Conservation (phyloP, 2,329 filamentous ascomycete species). For the Myrmaecium sp. region DNA sequence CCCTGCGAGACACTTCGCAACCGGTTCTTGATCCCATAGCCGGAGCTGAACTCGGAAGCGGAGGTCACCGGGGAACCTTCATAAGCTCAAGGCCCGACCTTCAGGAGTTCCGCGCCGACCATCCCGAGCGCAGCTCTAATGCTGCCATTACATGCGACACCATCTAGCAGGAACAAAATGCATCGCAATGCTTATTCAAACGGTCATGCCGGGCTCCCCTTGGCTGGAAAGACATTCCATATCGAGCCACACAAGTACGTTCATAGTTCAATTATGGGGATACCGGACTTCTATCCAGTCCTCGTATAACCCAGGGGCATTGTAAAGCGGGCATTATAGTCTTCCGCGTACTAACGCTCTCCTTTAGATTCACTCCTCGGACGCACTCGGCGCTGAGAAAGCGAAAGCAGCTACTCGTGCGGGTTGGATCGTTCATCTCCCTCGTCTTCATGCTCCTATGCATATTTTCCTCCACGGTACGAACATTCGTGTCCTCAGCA, state of each 20-base stretch:
- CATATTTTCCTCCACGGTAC: conserved; percentile 59
- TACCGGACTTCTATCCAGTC: conserved; percentile 4
- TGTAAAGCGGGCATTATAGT: conserved; percentile 8
- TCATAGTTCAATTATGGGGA: conserved; percentile 4
- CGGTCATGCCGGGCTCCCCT: conserved; percentile 53
- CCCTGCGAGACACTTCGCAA: too few species aligned
- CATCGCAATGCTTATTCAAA: conserved; percentile 78
- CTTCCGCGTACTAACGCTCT: conserved; percentile 15
- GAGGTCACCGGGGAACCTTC: too few species aligned
- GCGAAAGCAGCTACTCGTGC: conserved; percentile 54
- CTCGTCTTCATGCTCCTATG: conserved; percentile 46
- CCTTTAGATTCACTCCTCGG: conserved; percentile 67
- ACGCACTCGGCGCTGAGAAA: conserved; percentile 56
- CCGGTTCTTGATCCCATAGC: too few species aligned
- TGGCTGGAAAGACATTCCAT: conserved; percentile 57
- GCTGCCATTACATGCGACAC: conserved; percentile 43
- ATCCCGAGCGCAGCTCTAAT: conserved; percentile 24
- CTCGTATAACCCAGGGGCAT: conserved; percentile 7
- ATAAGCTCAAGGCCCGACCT: too few species aligned
- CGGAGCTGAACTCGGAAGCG: too few species aligned
- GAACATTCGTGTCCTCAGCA: conserved; percentile 43
- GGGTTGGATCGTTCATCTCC: conserved; percentile 42
- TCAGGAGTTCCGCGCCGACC: too few species aligned
- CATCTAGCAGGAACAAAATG: conserved; percentile 56
- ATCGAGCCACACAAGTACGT: conserved; percentile 77